Percentiles rank a stretch among this genome's conserved stretches.
Conservation (phyloP, 768 basidiomycete species). For the Harrya chromipes region DNA sequence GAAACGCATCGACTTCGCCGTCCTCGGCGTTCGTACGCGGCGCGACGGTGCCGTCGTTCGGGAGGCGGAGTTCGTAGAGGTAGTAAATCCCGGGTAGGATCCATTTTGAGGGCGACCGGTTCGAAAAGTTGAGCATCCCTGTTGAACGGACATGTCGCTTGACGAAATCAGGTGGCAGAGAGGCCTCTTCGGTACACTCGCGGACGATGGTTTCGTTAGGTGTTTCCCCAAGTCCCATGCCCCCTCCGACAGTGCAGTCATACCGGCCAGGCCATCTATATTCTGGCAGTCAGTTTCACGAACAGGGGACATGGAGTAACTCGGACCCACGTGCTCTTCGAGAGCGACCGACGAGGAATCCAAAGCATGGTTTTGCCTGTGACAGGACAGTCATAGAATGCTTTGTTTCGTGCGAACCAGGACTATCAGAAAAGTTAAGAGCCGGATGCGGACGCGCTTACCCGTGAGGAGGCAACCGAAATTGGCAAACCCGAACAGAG, state of each 20-base stretch:
- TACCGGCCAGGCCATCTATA: constrained; percentile 34
- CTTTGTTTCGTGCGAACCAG: constrained; percentile 11
- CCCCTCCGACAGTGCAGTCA: constrained; percentile 44
- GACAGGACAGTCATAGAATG: constrained; percentile 33
- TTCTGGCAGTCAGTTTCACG: neutral
- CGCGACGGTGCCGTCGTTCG: constrained; percentile 29
- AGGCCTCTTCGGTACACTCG: constrained; percentile 44
- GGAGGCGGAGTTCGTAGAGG: constrained; percentile 42
- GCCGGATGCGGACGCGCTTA: constrained; percentile 5
- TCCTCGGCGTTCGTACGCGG: constrained; percentile 38
- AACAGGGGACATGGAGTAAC: neutral
- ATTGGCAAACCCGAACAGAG: constrained; percentile 44
- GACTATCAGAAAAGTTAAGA: neutral
- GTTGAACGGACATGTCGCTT: constrained; percentile 29
- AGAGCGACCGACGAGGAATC: constrained; percentile 40
- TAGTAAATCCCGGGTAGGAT: constrained; percentile 46
- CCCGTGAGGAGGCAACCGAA: constrained; percentile 44
- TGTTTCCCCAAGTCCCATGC: constrained; percentile 39
- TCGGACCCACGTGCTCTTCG: constrained; percentile 38
- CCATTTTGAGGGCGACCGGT: constrained; percentile 42
- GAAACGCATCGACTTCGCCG: constrained; percentile 43
- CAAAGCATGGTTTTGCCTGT: constrained; percentile 33
- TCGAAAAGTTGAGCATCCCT: constrained; percentile 39
- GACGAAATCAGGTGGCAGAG: constrained; percentile 38
- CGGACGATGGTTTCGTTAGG: constrained; percentile 38